These are phyloP conservation scores for Skeletonema tropicum DNA, from an alignment of 108 stramenopile species.

Conservation along the genomic window DNA sequence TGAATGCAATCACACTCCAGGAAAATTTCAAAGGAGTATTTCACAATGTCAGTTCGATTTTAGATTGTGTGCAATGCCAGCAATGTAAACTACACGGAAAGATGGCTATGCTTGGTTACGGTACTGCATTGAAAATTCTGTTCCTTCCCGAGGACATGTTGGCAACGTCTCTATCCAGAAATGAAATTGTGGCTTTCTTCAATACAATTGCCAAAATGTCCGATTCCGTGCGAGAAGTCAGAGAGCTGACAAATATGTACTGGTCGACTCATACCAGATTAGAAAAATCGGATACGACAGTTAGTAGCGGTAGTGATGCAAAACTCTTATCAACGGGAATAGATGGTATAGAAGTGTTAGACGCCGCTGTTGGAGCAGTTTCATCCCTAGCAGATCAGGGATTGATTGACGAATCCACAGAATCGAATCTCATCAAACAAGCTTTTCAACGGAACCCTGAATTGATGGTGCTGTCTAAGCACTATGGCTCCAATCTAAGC, in stretches of 20 bases:
- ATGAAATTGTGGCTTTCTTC: conserved; percentile 92
- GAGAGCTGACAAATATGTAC: conserved; percentile 80
- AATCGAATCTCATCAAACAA: conserved; percentile 68
- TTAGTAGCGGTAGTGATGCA: background rate
- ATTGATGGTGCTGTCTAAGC: conserved; percentile 76
- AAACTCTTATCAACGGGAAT: conserved; percentile 10
- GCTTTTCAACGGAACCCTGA: conserved; percentile 73
- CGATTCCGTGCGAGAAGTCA: conserved; percentile 73
- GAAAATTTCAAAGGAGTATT: conserved; percentile 92
- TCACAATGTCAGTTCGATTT: conserved; percentile 87
- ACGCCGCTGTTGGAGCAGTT: conserved; percentile 74
- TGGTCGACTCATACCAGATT: conserved; percentile 55
- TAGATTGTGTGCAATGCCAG: conserved; percentile 97
- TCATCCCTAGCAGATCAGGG: conserved; percentile 60
- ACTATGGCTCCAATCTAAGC: conserved; percentile 66
- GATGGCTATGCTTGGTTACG: conserved; percentile 93
- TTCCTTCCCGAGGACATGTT: conserved; percentile 67
- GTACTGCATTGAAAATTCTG: conserved; percentile 91
- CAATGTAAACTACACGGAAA: conserved; percentile 95
- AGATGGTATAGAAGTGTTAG: conserved; percentile 55
- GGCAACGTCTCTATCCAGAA: conserved; percentile 59
- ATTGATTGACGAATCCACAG: conserved; percentile 60
- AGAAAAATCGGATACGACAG: conserved; percentile 48
- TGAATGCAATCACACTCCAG: conserved; percentile 60
- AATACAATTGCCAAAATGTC: conserved; percentile 87